Base-by-base conservation (phyloP, 1,284 basidiomycete genomes). In the Tilletia caries region DNA sequence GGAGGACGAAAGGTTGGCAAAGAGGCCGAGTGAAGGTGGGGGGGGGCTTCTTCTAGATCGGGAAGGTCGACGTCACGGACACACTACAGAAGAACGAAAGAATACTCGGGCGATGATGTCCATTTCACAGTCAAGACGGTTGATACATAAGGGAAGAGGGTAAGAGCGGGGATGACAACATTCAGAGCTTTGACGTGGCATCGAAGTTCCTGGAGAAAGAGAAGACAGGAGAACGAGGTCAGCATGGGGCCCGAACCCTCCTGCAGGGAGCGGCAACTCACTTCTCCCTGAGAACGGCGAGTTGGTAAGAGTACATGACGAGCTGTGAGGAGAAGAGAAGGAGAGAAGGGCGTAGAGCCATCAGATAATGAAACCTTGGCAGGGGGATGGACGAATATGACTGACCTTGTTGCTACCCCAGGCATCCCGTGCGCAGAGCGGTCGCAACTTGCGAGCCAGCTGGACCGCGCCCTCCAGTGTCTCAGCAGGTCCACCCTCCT, bases 391-490 rank as follows among this genome's bases (percentile, higher is more conserved):
- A n/a, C n/a, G n/a, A n/a, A n/a, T n/a, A n/a, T n/a, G n/a, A n/a
- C n/a, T n/a, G n/a, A 76, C 72, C 82, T 87, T 88, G 81, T 88
- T 87, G 34, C 79, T 69, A 0, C 86, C 86, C 84, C 85, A 88
- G 13, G 84, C 84, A 25, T 87, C 86, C 48, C 80, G 80, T 18
- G 79, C 85, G 3, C 85, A 82, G 70, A 85, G 85, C 18, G 65
- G 68, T 32, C 85, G 85, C 65, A 85, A 76, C 67, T 81, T 78
- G 34, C 79, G 72, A 0, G 84, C 87, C 4, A 87, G 68, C 72
- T 84, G 82, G 1, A 82, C 67, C 2, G 87, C 85, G 15, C 74
- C 76, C 8, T 80, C 84, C 25, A 93, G 77, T 3, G 95, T 86
- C 60, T 85, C 87, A 60, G 87, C 86, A 0, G 89, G 75, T 1